These are phyloP conservation scores for Irpex sp. DNA, from an alignment of 1,284 basidiomycete species.

Conservation along the genomic window DNA sequence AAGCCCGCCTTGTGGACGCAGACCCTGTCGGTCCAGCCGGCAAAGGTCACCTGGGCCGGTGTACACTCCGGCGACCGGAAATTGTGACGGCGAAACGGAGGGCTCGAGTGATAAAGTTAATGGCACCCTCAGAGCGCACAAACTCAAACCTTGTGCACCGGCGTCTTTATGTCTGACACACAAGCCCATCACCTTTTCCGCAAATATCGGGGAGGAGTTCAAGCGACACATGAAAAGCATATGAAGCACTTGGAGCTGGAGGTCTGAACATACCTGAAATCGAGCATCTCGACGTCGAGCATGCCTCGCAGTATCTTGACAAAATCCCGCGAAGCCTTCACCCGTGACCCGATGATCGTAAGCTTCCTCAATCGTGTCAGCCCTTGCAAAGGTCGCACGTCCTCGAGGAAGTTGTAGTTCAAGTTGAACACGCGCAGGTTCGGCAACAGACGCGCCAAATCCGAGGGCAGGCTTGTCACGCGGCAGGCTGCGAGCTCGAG, in stretches of 20 bases:
- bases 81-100: neutral
- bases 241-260: neutral
- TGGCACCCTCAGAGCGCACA: neutral
- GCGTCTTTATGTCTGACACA: neutral
- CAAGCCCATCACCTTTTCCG: neutral
- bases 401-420: slow-evolving; percentile 91
- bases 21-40: neutral
- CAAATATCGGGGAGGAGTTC: neutral
- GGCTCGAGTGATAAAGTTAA: slow-evolving; percentile 1
- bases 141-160: neutral
- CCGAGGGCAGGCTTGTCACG: slow-evolving; percentile 69
- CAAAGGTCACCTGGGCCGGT: neutral
- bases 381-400: slow-evolving; percentile 67
- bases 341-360: slow-evolving; percentile 80
- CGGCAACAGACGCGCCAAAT: slow-evolving; percentile 67
- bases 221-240: neutral
- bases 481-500: slow-evolving; percentile 92
- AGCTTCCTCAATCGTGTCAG: slow-evolving; percentile 76
- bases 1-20: neutral
- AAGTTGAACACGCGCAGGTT: slow-evolving; percentile 92
- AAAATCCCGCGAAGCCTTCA: slow-evolving; percentile 68
- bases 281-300: slow-evolving; percentile 80
- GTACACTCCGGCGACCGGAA: neutral
- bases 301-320: slow-evolving; percentile 70
- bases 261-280: slow-evolving; percentile 71